These are phyloP conservation scores for Hemisphaericaspora nanyangensis DNA, from an alignment of 805 yeast genomes.

Conservation along the genomic window DNA sequence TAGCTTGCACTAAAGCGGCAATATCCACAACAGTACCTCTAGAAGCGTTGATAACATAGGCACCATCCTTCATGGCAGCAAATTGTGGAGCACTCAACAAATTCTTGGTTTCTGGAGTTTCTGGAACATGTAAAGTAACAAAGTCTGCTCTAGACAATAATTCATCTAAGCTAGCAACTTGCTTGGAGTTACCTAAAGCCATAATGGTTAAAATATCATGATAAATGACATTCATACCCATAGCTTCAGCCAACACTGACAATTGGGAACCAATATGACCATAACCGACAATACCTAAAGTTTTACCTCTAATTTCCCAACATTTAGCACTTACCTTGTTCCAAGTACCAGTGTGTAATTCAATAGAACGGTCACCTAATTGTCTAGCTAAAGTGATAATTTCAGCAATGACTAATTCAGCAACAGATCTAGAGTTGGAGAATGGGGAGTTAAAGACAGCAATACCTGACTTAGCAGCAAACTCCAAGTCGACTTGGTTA, in stretches of 20 bases:
- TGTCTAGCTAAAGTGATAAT: constrained; percentile 93
- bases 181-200: constrained; percentile 96
- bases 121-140: constrained; percentile 93
- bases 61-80: constrained; percentile 93
- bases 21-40: constrained; percentile 98
- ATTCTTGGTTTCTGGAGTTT: constrained; percentile 85
- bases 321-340: constrained; percentile 92
- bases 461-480: constrained; percentile 88
- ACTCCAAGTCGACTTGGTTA: constrained; percentile 91
- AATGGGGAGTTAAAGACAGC: constrained; percentile 98
- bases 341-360: constrained; percentile 96
- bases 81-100: constrained; percentile 87
- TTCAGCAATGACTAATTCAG: constrained; percentile 95
- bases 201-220: constrained; percentile 90
- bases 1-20: constrained; percentile 86
- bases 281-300: constrained; percentile 94
- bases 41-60: constrained; percentile 91
- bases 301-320: constrained; percentile 99
- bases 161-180: constrained; percentile 81
- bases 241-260: constrained; percentile 92
- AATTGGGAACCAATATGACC: constrained; percentile 98
- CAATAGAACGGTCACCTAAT: constrained; percentile 93
- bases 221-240: constrained; percentile 96
- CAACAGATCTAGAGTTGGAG: constrained; percentile 97
- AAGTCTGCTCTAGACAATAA: constrained; percentile 80